These are phyloP conservation scores for Saturnispora zaruensis DNA, from an alignment of 805 yeast genomes.

Conservation along the genomic window DNA sequence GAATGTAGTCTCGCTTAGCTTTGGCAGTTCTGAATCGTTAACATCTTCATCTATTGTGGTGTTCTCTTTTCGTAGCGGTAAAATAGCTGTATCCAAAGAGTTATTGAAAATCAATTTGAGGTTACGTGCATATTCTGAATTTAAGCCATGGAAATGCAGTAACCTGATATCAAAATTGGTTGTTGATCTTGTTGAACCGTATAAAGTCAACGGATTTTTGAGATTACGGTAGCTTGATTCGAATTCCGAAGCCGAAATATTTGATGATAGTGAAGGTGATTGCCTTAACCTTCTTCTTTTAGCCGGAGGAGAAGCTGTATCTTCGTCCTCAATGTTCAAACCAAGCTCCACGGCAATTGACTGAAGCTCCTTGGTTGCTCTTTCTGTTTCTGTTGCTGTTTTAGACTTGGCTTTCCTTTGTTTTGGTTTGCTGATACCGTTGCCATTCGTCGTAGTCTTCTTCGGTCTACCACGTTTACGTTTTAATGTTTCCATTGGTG, in stretches of 20 bases:
- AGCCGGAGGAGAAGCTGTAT: neutral
- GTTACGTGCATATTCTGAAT: neutral
- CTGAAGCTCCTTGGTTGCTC: neutral
- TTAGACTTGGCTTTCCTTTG: neutral
- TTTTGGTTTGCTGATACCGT: neutral
- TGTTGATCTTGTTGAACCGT: conserved; percentile 5
- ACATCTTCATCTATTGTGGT: neutral
- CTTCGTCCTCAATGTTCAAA: neutral
- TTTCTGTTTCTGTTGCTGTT: neutral
- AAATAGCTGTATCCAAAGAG: conserved; percentile 1
- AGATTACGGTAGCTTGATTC: neutral
- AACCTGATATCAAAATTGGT: conserved; percentile 2
- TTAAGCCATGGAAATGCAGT: conserved; percentile 4
- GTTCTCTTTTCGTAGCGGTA: neutral
- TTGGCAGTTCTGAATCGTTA: neutral
- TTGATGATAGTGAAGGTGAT: neutral
- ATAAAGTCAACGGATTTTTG: conserved; percentile 4
- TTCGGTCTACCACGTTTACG: conserved; percentile 6
- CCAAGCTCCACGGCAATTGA: neutral
- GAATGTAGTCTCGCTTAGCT: neutral
- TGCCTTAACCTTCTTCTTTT: neutral
- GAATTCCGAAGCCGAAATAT: neutral
- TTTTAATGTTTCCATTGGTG: neutral
- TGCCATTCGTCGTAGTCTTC: neutral
- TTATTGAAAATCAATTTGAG: conserved; percentile 1